A percentile compares a stretch with the other conserved stretches of the same genome.
Conservation (phyloP, 2,329 filamentous ascomycete genomes). For the Nannizzia gypsea region DNA sequence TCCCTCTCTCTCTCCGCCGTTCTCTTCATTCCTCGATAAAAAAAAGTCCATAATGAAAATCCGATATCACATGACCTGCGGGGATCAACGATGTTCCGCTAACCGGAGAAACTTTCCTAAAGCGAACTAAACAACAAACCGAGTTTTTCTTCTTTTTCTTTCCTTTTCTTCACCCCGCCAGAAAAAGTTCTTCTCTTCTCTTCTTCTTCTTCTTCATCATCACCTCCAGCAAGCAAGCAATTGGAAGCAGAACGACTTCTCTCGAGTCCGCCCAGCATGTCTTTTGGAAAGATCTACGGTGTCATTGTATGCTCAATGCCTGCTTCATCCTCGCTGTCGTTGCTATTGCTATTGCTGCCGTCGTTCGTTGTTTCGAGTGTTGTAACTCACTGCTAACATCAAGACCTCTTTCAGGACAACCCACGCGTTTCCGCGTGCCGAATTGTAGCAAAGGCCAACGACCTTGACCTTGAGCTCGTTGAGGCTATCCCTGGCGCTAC, state of each 20-base stretch:
- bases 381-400: not conserved
- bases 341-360: not conserved
- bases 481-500: conserved; percentile 54
- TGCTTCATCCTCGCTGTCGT: not conserved
- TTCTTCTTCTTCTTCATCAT: conserved; percentile 9
- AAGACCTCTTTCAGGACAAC: conserved; percentile 54
- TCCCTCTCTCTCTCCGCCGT: not conserved
- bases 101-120: not conserved
- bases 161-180: conserved; percentile 11
- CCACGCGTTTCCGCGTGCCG: conserved; percentile 77
- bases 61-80: not conserved
- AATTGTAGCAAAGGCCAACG: conserved; percentile 95
- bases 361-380: too few species aligned
- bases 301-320: conserved; percentile 50
- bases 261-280: conserved; percentile 50
- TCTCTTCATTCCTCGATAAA: not conserved
- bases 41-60: conserved; percentile 1
- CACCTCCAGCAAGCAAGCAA: conserved; percentile 9
- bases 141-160: conserved; percentile 11
- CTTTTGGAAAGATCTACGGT: conserved; percentile 97
- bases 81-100: not conserved
- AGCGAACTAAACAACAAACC: not conserved
- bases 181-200: conserved; percentile 7
- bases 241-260: not conserved
- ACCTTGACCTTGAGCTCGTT: conserved; percentile 79